Evolutionary conservation across 257 asterid species (phyloP), one percentile per base, ranked within the genome.

Genomic region (Gentiana macrophylla): DNA sequence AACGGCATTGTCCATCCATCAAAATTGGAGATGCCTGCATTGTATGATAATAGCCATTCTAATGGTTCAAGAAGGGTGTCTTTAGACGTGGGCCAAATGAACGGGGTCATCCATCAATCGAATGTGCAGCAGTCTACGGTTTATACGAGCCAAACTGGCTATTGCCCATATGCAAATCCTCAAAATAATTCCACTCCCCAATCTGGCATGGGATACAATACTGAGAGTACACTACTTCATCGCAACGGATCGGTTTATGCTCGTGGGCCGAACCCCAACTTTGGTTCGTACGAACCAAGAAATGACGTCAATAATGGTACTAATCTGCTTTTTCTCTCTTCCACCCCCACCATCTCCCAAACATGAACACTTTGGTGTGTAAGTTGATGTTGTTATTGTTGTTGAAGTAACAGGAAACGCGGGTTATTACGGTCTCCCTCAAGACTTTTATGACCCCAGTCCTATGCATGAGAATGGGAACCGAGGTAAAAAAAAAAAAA

Each of bases 101-200:
- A 77, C 53, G 83, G 83, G 65, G 80, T 74, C 70, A 68, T 76
- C 50, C 71, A 79, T 50, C 79, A 81, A 68, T 54, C 89, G 83
- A 80, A 53, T 73, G 89, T 63, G 82, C 76, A n/a, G 61, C 84
- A 35, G 74, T 86, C 60, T 81, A 74, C 70, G 72, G 86, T 61
- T 73, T 83, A 61, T 83, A 73, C 9, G 89, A 77, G 57, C 71
- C 95, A 55, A 81, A 73, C 50, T 75, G 84, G 3, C 89, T 81
- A 48, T 82, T 84, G 24, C 66, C 56, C 76, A 49, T 76, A 72
- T 35, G 89, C 66, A 58, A 50, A 82, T 49, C 72, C 79, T 15
- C 68, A 77, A 80, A 89, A 79, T 59, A 84, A 78, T 10, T 90
- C 79, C 53, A 51, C 75, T 63, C 57, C 83, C 53, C 64, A 86